Conservation (phyloP, 202 grass and related monocot species). For the Carex sylvatica region DNA sequence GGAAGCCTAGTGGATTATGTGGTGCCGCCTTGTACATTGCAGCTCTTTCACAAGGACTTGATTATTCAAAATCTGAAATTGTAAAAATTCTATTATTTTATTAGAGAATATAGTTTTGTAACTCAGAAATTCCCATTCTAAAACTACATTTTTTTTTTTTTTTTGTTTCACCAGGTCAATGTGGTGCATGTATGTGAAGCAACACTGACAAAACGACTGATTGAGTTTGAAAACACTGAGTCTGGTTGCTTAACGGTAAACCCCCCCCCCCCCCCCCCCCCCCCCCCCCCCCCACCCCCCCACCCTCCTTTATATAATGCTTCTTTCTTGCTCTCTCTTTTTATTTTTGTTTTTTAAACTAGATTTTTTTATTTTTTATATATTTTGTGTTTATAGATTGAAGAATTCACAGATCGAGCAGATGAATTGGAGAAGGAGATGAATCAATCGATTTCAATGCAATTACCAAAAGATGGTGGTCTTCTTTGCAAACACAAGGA, state of each 20-base stretch:
- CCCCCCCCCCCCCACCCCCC: no score
- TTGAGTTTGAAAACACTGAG: conserved; percentile 93
- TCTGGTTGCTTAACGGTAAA: conserved; percentile 74
- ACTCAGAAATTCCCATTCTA: conserved; percentile 28
- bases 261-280: no score
- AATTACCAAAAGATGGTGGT: conserved; percentile 47
- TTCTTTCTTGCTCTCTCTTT: not conserved
- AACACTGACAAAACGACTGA: conserved; percentile 83
- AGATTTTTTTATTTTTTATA: not conserved
- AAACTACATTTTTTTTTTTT: conserved; percentile 27
- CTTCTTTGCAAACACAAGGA: conserved; percentile 87
- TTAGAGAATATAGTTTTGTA: not conserved
- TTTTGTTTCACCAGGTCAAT: conserved; percentile 54
- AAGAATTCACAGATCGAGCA: conserved; percentile 72
- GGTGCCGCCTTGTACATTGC: conserved; percentile 93
- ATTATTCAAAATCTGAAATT: conserved; percentile 80
- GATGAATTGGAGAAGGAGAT: conserved; percentile 52
- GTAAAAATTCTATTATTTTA: conserved; percentile 49
- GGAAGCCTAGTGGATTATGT: conserved; percentile 92
- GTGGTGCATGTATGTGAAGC: conserved; percentile 84
- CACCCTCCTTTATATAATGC: not conserved
- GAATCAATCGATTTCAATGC: conserved; percentile 27
- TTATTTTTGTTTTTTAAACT: not conserved
- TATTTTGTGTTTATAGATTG: conserved; percentile 53
- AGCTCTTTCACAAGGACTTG: conserved; percentile 62